Base-by-base conservation (phyloP, 1,139 yeast species). In the Schwanniomyces etchellsii region DNA sequence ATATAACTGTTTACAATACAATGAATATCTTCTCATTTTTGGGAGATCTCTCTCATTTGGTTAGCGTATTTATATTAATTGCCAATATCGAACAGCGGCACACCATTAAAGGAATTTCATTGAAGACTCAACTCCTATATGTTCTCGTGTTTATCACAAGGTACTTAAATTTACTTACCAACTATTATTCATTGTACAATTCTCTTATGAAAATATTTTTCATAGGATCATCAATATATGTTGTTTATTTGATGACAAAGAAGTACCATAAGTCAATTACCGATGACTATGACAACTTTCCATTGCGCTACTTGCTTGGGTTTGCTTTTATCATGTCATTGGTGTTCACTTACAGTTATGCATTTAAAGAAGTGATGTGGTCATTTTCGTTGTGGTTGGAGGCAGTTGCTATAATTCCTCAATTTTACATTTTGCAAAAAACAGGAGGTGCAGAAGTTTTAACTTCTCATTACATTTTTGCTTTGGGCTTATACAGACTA, bases 381-480 rank as follows among this genome's bases (percentile, higher is more conserved):
- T 67, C 85, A 16, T 85, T 82, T 47, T 77, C 86, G 10, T 54
- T 82, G 31, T 85, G 95, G 94, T 70, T 91, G 33, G 98, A 91
- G 57, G 74, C 91, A 27, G 85, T 85, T 28, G 95, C 96, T 12
- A 86, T 91, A 35, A 60, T 91, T 36, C 98, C 98, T 4, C 98
- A 91, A 58, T 66, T 91, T 52, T 88, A 80, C 56, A 76, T 91
- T 73, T 68, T 91, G 37, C 96, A 89, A 51, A 81, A 84, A 44
- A 79, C 93, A 2, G 96, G 96, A 11, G 83, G 83, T 48, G 93
- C 96, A 2, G 84, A 83, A 54, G 74, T 83, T 39, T 66, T 91
- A 48, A 91, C 97, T 11, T 74, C 83, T 31, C 96, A 91, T 56
- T 91, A 91, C 57, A 85, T 91, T 41, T 88, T 89, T 56, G 95